Percentiles rank a stretch among this genome's conserved stretches.
Evolutionary conservation across 1,139 yeast species (phyloP).

Genomic region (Geotrichum candidum): DNA sequence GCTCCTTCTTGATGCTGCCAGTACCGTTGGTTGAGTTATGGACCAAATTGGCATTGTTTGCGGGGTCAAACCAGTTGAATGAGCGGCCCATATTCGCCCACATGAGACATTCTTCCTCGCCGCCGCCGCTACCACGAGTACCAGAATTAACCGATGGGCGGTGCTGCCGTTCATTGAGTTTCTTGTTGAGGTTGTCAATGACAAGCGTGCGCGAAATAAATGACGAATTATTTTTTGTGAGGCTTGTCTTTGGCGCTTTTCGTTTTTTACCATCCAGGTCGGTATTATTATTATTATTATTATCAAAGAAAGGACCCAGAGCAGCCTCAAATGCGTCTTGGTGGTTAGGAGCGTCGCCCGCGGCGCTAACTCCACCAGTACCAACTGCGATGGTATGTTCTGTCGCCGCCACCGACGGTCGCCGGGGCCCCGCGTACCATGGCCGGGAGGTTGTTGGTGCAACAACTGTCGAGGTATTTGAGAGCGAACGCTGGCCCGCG

Average conservation of each 20-base stretch:
- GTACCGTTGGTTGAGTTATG: slow-evolving; percentile 8
- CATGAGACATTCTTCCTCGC: slow-evolving; percentile 23
- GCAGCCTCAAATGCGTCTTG: background rate
- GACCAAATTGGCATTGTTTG: slow-evolving; percentile 4
- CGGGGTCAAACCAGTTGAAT: slow-evolving; percentile 34
- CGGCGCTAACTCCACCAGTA: background rate
- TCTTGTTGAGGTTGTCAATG: slow-evolving; percentile 33
- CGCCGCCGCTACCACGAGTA: slow-evolving; percentile 1
- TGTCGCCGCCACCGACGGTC: slow-evolving; percentile 7
- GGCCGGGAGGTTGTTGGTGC: background rate
- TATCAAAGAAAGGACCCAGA: background rate
- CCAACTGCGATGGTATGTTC: slow-evolving; percentile 5
- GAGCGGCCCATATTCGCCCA: slow-evolving; percentile 37
- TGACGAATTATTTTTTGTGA: slow-evolving; percentile 38
- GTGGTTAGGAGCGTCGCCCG: background rate
- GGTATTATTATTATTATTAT: too few species aligned
- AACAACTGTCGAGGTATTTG: background rate
- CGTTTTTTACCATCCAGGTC: slow-evolving; percentile 18
- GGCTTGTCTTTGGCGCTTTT: slow-evolving; percentile 31
- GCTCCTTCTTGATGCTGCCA: slow-evolving; percentile 30
- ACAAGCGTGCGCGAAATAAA: slow-evolving; percentile 37
- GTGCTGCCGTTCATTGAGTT: slow-evolving; percentile 28
- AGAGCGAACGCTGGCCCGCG: background rate
- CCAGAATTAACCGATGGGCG: background rate
- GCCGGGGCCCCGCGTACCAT: background rate